These are phyloP conservation scores for Coelastrella sp. DNA, from an alignment of 139 green algal species.

Conservation along the genomic window DNA sequence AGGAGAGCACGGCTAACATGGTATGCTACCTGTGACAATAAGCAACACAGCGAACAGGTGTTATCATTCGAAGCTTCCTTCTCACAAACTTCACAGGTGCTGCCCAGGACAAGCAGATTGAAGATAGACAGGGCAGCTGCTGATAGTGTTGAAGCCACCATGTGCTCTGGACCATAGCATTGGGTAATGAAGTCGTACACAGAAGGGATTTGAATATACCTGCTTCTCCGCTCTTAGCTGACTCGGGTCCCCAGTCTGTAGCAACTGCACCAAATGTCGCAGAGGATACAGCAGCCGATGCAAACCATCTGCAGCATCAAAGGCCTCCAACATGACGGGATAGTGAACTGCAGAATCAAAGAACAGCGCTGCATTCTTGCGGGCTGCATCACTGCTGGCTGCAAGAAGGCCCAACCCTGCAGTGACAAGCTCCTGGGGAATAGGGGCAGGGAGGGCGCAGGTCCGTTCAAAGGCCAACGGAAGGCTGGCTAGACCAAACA, in stretches of 20 bases:
- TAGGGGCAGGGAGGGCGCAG: conserved; percentile 50
- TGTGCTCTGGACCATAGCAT: too few relatives aligned
- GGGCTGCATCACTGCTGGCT: conserved; percentile 64
- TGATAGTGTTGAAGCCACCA: too few relatives aligned
- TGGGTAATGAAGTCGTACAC: not conserved
- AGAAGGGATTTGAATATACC: conserved; percentile 43
- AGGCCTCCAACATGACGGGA: conserved; percentile 64
- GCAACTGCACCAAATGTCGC: conserved; percentile 51
- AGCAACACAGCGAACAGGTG: not conserved
- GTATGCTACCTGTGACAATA: conserved; percentile 57
- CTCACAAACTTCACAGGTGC: too few relatives aligned
- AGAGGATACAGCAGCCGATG: conserved; percentile 64
- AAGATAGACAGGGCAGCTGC: too few relatives aligned
- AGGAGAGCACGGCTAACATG: conserved; percentile 68
- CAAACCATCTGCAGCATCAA: conserved; percentile 65
- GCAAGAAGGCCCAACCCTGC: conserved; percentile 60
- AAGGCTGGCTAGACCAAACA: conserved; percentile 57
- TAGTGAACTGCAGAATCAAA: conserved; percentile 67
- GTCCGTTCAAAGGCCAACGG: conserved; percentile 78
- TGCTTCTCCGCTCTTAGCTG: conserved; percentile 61
- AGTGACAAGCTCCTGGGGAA: conserved; percentile 43
- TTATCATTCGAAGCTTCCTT: too few relatives aligned
- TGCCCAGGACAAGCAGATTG: too few relatives aligned
- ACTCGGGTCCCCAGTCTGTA: conserved; percentile 8
- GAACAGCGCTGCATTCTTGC: conserved; percentile 77